Evolutionary conservation across 345 rosid species (phyloP).

Genomic region (Citrus hindsii): DNA sequence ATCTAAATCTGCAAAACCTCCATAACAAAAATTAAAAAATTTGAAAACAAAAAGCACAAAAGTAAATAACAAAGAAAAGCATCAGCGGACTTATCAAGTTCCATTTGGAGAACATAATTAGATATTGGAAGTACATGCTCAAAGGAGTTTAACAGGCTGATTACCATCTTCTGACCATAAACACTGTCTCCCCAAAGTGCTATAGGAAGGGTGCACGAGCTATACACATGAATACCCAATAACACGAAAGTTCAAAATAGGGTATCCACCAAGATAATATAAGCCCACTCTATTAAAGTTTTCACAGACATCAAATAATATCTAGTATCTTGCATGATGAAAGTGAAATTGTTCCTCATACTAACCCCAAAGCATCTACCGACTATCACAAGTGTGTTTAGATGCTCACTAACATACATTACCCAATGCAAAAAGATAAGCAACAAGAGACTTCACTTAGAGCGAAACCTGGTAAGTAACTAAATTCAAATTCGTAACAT

Average conservation of each 20-base stretch:
- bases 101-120: neutral
- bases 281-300: neutral
- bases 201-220: neutral
- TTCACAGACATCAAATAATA: neutral
- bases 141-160: neutral
- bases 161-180: neutral
- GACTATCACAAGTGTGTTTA: neutral
- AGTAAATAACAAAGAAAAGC: neutral
- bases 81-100: neutral
- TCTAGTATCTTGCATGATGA: neutral
- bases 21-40: neutral
- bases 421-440: neutral
- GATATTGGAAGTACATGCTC: neutral
- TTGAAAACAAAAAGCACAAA: neutral
- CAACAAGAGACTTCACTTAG: neutral
- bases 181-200: neutral
- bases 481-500: neutral
- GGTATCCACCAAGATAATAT: neutral
- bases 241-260: neutral
- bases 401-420: neutral
- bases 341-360: neutral
- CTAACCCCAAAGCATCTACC: neutral
- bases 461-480: neutral
- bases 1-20: neutral
- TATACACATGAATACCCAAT: neutral